Base-by-base conservation (phyloP, 176 grass and related monocot species). In the Phyllostachys edulis region DNA sequence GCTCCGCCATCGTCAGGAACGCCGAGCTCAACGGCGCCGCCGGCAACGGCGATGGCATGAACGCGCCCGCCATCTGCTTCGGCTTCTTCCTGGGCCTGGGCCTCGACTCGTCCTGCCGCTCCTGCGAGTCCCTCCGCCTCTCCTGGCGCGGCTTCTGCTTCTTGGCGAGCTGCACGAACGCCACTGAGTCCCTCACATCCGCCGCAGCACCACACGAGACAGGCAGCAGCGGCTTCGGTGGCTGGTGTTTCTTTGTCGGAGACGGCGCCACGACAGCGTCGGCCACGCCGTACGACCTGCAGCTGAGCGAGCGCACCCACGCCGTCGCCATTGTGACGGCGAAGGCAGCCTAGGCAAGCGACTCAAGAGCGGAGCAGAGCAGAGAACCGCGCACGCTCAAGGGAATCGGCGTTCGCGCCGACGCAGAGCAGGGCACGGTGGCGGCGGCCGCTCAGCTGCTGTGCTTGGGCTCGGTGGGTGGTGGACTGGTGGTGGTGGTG, bases 241-340 rank as follows among this genome's bases (percentile, higher is more conserved):
- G 68, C 5, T 57, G 64, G 14, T 57, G 7, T 66, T 85, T 85
- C 65, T 78, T 78, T 54, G 23, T 27, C 52, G 75, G 75, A 2
- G 74, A 69, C 27, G 78, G 38, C 39, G 40, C 29, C 10, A 86
- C 77, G 51, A 66, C 93, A 42, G 88, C 90, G 79, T 92, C 90
- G 6, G 88, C 80, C 8, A 88, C 64, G 71, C 87, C 88, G 78
- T 90, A 81, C 1, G 88, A 95, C 67, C 84, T 92, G 85, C 93
- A 95, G 51, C 85, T 84, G 18, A 95, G 93, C 29, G 93, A 88
- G 50, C 90, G 90, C 32, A 92, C 85, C 93, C 93, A 95, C 73
- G 90, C 85, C 60, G 82, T 86, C 85, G 90, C 85, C 93, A 95
- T 95, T 76, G 63, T 29, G 41, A 67, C 71, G 85, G 81, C 82